Evolutionary conservation across 1,284 basidiomycete species (phyloP), one percentile per base, ranked within the genome.

Genomic region (Apiotrichum mycotoxinovorans): DNA sequence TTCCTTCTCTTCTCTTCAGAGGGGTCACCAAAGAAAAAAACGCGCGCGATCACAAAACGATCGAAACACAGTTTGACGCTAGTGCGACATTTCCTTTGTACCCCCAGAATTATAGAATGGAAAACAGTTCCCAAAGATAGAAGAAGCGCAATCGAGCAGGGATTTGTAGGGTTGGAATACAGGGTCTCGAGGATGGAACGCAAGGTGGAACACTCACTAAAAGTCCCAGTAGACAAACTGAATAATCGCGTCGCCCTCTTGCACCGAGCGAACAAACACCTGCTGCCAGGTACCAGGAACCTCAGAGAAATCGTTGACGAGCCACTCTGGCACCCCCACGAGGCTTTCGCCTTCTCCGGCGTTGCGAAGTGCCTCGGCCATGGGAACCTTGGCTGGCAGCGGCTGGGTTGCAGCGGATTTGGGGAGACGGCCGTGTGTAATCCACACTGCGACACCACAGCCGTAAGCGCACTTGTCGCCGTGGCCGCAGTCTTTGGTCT

Each of bases 181-280:
- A n/a, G n/a, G n/a, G n/a, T n/a, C n/a, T n/a, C n/a, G n/a, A n/a
- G n/a, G n/a, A n/a, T n/a, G n/a, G n/a, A n/a, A n/a, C n/a, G n/a
- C n/a, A n/a, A n/a, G n/a, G n/a, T n/a, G n/a, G n/a, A n/a, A n/a
- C n/a, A 70, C 74, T 65, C 61, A 75, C 73, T 80, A 80, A 56
- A 78, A 80, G 58, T 79, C 74, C 62, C 75, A 79, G 60, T 79
- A 77, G 20, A 80, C 72, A 55, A 75, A 72, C 57, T 74, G 77
- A 23, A 70, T 66, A 26, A 70, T 48, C 14, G 61, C 66, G 17
- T 64, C 67, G 7, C 64, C 66, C n/a, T 68, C 56, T 22, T 67
- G 58, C n/a, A 75, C 62, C 9, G 70, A 65, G 38, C 74, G 75
- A 20, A 80, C 72, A 67, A 70, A 79, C 2, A 79, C 74, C 57